Evolutionary conservation across 2,329 filamentous ascomycete species (phyloP), one percentile per base, ranked within the genome.

Genomic region (Fusarium secorum): DNA sequence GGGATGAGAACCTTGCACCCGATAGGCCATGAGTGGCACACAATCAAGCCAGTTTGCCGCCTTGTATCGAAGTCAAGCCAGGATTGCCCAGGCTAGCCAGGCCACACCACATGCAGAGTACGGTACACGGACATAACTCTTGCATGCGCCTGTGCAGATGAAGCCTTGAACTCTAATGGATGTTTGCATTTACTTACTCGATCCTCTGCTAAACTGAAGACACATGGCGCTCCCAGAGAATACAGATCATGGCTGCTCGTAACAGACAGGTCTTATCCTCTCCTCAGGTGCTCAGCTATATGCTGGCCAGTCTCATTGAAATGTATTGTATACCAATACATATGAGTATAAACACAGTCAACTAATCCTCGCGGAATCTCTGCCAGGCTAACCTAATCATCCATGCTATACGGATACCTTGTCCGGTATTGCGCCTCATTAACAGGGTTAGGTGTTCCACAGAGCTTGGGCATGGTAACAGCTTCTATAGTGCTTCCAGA

Each of bases 11-110:
- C 68, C 67, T 71, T 71, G 64, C 68, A 65, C 60, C 59, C 59
- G 60, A 53, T 59, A 71, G 57, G 49, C 64, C 68, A 69, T 69
- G 68, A 71, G 68, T 71, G 64, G 68, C 68, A 71, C 68, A 71
- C 55, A 68, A 71, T 64, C 59, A 61, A 71, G 68, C 64, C 68
- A 64, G 46, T 46, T 71, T n/a, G 55, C 64, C 64, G 68, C 52
- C 55, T 65, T 70, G 66, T 66, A 57, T 68, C 67, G 36, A 71
- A 48, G 59, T 57, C 65, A 65, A 61, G 46, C 54, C 42, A 57
- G 64, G 68, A 53, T 48, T 68, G 64, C 64, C 68, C 49, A 48
- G 68, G 64, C 52, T 30, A 56, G 60, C 68, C 49, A 48, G 68
- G 64, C 52, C 30, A 56, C 22, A 45, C 52, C 41, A 51, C 38